phyloP scores from a whole-genome alignment of 2,329 filamentous ascomycete species.

The Nothophoma quercina region DNA sequence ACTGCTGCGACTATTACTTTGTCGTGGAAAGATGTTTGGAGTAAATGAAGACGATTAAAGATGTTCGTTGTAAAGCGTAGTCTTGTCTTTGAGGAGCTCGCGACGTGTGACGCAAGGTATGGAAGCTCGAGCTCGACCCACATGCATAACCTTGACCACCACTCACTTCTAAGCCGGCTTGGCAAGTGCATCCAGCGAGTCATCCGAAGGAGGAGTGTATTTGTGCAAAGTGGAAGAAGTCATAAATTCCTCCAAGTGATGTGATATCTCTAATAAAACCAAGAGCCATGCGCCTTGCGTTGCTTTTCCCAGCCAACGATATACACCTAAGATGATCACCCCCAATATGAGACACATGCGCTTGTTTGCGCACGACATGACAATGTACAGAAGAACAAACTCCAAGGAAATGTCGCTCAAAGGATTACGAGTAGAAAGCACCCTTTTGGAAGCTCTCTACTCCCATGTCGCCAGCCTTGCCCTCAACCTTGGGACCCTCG shows the following conservation, averaged over 20 bases:
- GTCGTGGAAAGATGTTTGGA: neutral
- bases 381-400: constrained; percentile 19
- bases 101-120: constrained; percentile 2
- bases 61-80: neutral
- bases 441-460: constrained; percentile 77
- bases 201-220: neutral
- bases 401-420: constrained; percentile 14
- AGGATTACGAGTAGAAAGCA: constrained; percentile 67
- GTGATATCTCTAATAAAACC: constrained; percentile 23
- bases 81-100: neutral
- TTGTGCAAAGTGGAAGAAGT: neutral
- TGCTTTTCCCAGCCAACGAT: constrained; percentile 34
- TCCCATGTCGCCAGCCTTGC: constrained; percentile 69
- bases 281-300: constrained; percentile 22
- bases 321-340: constrained; percentile 14
- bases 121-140: constrained; percentile 10
- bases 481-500: constrained; percentile 59
- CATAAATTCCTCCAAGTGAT: neutral
- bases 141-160: constrained; percentile 3
- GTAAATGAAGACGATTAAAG: neutral
- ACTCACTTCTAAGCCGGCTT: neutral
- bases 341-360: constrained; percentile 14
- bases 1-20: neutral
- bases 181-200: neutral
- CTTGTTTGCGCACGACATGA: constrained; percentile 7